Evolutionary conservation across 306 rosid species (phyloP).

Genomic region (Mimosa bimucronata): DNA sequence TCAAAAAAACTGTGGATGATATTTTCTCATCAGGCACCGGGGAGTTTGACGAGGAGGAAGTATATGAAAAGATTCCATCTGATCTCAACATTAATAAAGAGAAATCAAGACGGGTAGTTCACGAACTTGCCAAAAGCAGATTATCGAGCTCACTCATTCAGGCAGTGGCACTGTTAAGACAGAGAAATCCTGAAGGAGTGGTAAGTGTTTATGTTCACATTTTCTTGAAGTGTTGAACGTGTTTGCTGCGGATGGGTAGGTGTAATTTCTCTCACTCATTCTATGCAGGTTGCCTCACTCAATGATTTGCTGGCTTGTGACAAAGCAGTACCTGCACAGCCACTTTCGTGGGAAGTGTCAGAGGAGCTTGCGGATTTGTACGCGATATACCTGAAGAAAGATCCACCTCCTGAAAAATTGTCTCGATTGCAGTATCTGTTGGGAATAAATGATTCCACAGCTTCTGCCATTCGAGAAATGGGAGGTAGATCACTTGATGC

Average conservation of each 20-base stretch:
- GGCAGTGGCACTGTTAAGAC: conserved; percentile 87
- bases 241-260: neutral
- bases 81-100: conserved; percentile 85
- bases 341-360: conserved; percentile 55
- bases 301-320: conserved; percentile 59
- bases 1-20: conserved; percentile 89
- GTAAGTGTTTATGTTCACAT: conserved; percentile 45
- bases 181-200: conserved; percentile 82
- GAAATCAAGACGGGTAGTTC: conserved; percentile 71
- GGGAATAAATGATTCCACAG: conserved; percentile 81
- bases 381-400: conserved; percentile 68
- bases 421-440: conserved; percentile 83
- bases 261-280: conserved; percentile 11
- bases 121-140: conserved; percentile 77
- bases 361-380: conserved; percentile 90
- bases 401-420: conserved; percentile 72
- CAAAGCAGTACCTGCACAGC: conserved; percentile 48
- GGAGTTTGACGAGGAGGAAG: conserved; percentile 94
- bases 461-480: conserved; percentile 65
- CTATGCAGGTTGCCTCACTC: conserved; percentile 55
- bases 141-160: conserved; percentile 84
- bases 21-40: conserved; percentile 98
- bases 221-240: conserved; percentile 23
- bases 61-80: conserved; percentile 77
- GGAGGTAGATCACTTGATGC: conserved; percentile 62